Percentiles rank a stretch among this genome's conserved stretches.
Conservation (phyloP, 2,329 filamentous ascomycete species). For the Raffaelea deltoideospora region DNA sequence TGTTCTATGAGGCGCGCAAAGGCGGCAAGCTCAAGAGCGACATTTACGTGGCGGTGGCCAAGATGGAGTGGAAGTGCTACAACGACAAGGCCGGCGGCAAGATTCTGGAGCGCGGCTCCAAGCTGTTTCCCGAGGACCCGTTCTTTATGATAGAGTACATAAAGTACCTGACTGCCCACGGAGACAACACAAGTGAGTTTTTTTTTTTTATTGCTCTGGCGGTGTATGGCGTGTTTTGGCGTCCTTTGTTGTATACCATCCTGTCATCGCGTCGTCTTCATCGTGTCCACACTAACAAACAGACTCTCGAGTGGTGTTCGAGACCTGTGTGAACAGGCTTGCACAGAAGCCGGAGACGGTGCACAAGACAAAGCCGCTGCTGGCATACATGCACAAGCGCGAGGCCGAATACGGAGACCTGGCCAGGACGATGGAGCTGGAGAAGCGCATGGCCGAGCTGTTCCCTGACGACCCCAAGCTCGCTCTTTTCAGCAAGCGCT, state of each 20-base stretch:
- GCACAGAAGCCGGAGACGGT: slow-evolving; percentile 60
- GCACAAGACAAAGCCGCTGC: slow-evolving; percentile 67
- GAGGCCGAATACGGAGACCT: slow-evolving; percentile 91
- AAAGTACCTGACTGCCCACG: slow-evolving; percentile 82
- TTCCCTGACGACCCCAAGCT: slow-evolving; percentile 77
- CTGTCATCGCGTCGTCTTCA: slow-evolving; percentile 1
- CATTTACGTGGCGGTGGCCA: slow-evolving; percentile 82
- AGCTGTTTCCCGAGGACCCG: slow-evolving; percentile 87
- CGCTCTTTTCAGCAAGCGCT: slow-evolving; percentile 61
- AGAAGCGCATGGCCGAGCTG: slow-evolving; percentile 84
- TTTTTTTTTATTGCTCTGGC: neutral
- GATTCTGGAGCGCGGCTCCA: slow-evolving; percentile 89
- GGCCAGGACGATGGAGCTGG: slow-evolving; percentile 76
- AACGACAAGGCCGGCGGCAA: slow-evolving; percentile 84
- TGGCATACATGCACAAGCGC: slow-evolving; percentile 86
- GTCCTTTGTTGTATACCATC: no score
- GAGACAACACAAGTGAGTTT: slow-evolving; percentile 86
- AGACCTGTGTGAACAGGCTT: slow-evolving; percentile 77
- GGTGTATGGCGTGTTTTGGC: no score
- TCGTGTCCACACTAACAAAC: slow-evolving; percentile 6
- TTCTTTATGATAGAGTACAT: slow-evolving; percentile 89
- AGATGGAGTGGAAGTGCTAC: slow-evolving; percentile 92
- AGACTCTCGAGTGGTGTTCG: slow-evolving; percentile 93
- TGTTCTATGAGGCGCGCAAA: slow-evolving; percentile 80
- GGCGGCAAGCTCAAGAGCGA: slow-evolving; percentile 83